Percentiles rank a stretch among this genome's conserved stretches.
Conservation (phyloP, 805 yeast species). For the Candida insectorum region DNA sequence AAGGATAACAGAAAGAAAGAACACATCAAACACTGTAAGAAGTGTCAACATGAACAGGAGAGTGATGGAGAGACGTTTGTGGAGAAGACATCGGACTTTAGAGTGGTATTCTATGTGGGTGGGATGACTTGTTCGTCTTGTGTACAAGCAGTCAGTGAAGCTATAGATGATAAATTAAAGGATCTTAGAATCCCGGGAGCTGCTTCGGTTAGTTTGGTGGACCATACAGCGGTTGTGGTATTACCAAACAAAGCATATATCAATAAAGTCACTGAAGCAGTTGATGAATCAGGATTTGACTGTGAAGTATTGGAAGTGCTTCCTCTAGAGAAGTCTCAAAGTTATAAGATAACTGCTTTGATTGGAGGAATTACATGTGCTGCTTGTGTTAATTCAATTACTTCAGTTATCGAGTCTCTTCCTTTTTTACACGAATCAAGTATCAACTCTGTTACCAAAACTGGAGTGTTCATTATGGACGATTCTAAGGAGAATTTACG, state of each 20-base stretch:
- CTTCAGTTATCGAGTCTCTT: constrained; percentile 41
- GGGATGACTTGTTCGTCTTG: constrained; percentile 44
- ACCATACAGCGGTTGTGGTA: constrained; percentile 51
- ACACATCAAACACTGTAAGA: constrained; percentile 41
- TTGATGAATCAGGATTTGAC: constrained; percentile 36
- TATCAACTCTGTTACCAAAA: constrained; percentile 56
- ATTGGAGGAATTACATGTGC: constrained; percentile 78
- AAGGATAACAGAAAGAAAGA: constrained; percentile 4
- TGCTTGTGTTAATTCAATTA: constrained; percentile 61
- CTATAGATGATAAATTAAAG: constrained; percentile 21
- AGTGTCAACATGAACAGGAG: constrained; percentile 29
- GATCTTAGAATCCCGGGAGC: constrained; percentile 11
- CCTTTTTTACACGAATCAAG: constrained; percentile 53
- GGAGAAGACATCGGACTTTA: constrained; percentile 23
- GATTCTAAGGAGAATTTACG: constrained; percentile 35
- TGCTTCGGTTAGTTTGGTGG: constrained; percentile 49
- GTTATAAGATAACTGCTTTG: constrained; percentile 53
- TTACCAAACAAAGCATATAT: constrained; percentile 49
- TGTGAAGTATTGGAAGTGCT: constrained; percentile 55
- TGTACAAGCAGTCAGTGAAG: constrained; percentile 25
- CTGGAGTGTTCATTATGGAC: constrained; percentile 59
- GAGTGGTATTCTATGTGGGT: constrained; percentile 53
- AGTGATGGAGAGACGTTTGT: constrained; percentile 20
- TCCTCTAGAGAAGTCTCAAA: constrained; percentile 50
- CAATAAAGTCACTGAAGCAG: constrained; percentile 24